Evolutionary conservation across 345 rosid genomes (phyloP).

Genomic region (Carallia pectinifolia): DNA sequence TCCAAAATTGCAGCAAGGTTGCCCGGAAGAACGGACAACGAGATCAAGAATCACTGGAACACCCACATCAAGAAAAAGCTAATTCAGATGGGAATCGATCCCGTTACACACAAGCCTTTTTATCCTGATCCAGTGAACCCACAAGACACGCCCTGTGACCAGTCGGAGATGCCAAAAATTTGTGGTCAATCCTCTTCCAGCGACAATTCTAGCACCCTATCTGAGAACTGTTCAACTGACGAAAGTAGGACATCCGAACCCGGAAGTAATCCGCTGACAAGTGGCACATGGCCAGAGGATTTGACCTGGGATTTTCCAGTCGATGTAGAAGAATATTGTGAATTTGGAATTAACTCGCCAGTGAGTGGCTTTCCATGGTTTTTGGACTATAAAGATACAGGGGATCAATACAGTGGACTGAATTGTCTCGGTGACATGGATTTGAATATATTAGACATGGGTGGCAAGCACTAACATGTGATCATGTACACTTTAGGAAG

Average conservation of each 20-base stretch:
- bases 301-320: constrained; percentile 45
- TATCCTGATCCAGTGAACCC: neutral
- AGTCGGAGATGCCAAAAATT: neutral
- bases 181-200: constrained; percentile 11
- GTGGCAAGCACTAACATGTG: constrained; percentile 26
- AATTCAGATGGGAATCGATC: constrained; percentile 73
- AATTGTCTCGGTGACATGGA: constrained; percentile 42
- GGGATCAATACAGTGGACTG: constrained; percentile 42
- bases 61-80: constrained; percentile 85
- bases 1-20: constrained; percentile 74
- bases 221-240: constrained; percentile 14
- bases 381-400: constrained; percentile 37
- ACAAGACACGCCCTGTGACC: constrained; percentile 12
- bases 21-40: constrained; percentile 87
- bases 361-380: constrained; percentile 47
- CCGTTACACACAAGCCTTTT: constrained; percentile 55
- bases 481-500: too few relatives aligned
- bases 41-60: constrained; percentile 81
- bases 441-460: constrained; percentile 23
- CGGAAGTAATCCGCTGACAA: constrained; percentile 21
- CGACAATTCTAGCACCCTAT: constrained; percentile 16
- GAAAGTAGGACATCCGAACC: constrained; percentile 1
- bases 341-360: constrained; percentile 36
- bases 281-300: constrained; percentile 37
- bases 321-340: constrained; percentile 17